Conservation (phyloP, 139 green algal species). For the Chlamydomonas eustigma region DNA sequence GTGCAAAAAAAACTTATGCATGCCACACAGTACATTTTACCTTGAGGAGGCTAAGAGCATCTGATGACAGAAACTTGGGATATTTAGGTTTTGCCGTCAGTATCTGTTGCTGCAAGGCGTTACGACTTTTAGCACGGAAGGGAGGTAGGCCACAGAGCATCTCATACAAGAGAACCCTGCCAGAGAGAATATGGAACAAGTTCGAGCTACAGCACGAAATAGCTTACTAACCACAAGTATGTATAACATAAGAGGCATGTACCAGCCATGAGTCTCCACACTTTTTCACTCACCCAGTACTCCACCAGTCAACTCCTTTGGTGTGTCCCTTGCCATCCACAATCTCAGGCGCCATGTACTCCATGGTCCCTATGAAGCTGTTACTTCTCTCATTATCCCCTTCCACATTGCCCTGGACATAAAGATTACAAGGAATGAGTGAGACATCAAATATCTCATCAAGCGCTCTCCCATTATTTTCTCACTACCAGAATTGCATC, state of each 20-base stretch:
- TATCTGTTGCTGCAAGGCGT: slow-evolving; percentile 50
- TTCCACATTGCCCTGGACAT: not conserved
- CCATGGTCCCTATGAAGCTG: slow-evolving; percentile 92
- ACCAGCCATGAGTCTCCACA: not conserved
- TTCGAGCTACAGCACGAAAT: not conserved
- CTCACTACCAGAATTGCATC: too few species aligned
- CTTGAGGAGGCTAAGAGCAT: slow-evolving; percentile 54
- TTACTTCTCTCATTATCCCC: slow-evolving; percentile 55
- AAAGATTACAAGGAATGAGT: too few species aligned
- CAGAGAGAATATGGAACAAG: not conserved
- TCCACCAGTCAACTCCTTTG: slow-evolving; percentile 96
- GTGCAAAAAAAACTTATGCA: too few species aligned
- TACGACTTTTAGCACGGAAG: slow-evolving; percentile 81
- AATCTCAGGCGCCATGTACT: slow-evolving; percentile 78
- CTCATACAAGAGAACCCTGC: slow-evolving; percentile 86
- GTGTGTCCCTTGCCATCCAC: slow-evolving; percentile 79
- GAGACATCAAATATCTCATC: too few species aligned
- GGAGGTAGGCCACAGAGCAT: slow-evolving; percentile 91
- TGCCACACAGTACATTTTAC: not conserved
- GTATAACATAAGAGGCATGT: not conserved
- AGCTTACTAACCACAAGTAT: too few species aligned
- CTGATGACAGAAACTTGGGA: slow-evolving; percentile 38
- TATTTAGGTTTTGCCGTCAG: slow-evolving; percentile 34
- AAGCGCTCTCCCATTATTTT: too few species aligned
- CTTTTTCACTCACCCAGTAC: slow-evolving; percentile 49